Percentiles rank a stretch among this genome's conserved stretches.
Conservation (phyloP, 2,329 filamentous ascomycete species). For the Neonectria coccinea region DNA sequence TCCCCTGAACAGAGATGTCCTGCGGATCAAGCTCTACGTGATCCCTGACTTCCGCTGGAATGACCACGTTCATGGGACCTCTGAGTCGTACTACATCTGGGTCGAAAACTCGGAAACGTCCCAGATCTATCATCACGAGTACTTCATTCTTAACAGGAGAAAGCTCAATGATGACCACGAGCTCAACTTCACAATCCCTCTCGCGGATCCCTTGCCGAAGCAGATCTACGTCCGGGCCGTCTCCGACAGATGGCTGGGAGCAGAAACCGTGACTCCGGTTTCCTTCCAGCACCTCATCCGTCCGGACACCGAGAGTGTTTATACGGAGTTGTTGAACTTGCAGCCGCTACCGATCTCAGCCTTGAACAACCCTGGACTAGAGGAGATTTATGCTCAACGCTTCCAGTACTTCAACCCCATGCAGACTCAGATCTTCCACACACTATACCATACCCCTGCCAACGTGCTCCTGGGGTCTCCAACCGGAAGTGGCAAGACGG, state of each 20-base stretch:
- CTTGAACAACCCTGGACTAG: conserved; percentile 85
- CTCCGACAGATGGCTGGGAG: conserved; percentile 95
- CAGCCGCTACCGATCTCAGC: conserved; percentile 90
- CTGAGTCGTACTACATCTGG: conserved; percentile 98
- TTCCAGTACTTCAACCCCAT: conserved; percentile 99
- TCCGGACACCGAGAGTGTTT: conserved; percentile 96
- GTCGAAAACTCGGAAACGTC: conserved; percentile 98
- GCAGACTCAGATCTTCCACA: conserved; percentile 99
- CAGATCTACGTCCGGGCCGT: conserved; percentile 97
- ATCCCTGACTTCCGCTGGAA: conserved; percentile 96
- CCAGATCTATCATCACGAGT: conserved; percentile 98
- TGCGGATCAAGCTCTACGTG: conserved; percentile 88
- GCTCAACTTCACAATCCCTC: conserved; percentile 95
- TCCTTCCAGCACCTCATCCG: conserved; percentile 98
- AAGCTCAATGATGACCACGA: conserved; percentile 98
- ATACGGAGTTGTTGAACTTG: conserved; percentile 91
- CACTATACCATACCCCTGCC: conserved; percentile 88
- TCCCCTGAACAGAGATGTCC: conserved; percentile 91
- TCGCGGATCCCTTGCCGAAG: conserved; percentile 91
- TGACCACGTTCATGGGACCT: conserved; percentile 90
- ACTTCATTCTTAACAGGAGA: conserved; percentile 89
- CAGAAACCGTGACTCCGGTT: conserved; percentile 93
- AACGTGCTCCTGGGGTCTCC: conserved; percentile 96
- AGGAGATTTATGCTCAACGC: conserved; percentile 87
- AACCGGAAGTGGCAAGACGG: conserved; percentile 96